Percentiles rank a stretch among this genome's conserved stretches.
These are phyloP conservation scores for Botrytis sinoallii DNA, from an alignment of 2,329 filamentous ascomycete species.

Conservation along the genomic window DNA sequence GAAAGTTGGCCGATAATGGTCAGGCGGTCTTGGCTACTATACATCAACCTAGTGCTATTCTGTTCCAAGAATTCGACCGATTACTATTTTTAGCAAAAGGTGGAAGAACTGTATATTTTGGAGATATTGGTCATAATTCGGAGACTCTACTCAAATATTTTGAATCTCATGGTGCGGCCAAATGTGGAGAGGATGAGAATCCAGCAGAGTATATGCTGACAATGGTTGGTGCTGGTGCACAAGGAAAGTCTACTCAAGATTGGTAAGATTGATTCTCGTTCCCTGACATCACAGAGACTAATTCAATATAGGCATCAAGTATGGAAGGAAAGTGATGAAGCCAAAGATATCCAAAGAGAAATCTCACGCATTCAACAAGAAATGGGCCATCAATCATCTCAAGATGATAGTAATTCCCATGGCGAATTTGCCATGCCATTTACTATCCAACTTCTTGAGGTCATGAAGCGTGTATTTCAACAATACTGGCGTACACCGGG, in stretches of 20 bases:
- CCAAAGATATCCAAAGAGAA: slow-evolving; percentile 37
- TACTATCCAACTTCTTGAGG: slow-evolving; percentile 58
- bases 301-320: slow-evolving; percentile 36
- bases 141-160: slow-evolving; percentile 58
- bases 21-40: slow-evolving; percentile 94
- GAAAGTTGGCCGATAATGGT: slow-evolving; percentile 84
- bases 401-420: slow-evolving; percentile 47
- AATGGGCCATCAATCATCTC: slow-evolving; percentile 50
- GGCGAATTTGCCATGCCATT: slow-evolving; percentile 79
- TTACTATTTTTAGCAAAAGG: slow-evolving; percentile 75
- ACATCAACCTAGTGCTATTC: slow-evolving; percentile 89
- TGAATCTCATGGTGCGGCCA: slow-evolving; percentile 64
- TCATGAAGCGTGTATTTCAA: slow-evolving; percentile 66
- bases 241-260: slow-evolving; percentile 56
- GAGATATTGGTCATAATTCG: slow-evolving; percentile 60
- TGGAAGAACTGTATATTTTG: slow-evolving; percentile 78
- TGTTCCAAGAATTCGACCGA: slow-evolving; percentile 87
- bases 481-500: slow-evolving; percentile 76
- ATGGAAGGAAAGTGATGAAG: slow-evolving; percentile 40
- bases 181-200: slow-evolving; percentile 68
- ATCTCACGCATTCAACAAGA: slow-evolving; percentile 33
- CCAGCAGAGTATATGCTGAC: slow-evolving; percentile 64
- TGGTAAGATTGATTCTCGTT: slow-evolving; percentile 42
- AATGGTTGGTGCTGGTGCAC: slow-evolving; percentile 57
- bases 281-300: background rate